Evolutionary conservation across 2,329 filamentous ascomycete species (phyloP).

Genomic region (Trichoderma sp.): DNA sequence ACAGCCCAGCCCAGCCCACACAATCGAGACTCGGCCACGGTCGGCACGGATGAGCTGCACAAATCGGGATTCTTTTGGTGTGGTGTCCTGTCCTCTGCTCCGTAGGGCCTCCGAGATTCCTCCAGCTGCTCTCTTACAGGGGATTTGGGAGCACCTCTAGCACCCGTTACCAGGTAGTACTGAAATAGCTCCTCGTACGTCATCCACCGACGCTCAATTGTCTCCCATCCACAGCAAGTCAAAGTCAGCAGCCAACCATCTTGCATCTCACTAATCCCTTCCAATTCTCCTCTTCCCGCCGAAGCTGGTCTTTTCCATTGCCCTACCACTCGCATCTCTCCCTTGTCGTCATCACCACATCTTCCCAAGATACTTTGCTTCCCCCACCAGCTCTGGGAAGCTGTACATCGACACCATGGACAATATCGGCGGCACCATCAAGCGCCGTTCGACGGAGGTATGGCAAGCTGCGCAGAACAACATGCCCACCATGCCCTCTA

Average conservation of each 20-base stretch:
- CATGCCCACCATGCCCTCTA: constrained; percentile 30
- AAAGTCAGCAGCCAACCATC: constrained; percentile 19
- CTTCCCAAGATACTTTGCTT: not conserved
- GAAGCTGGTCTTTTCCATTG: not conserved
- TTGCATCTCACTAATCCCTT: constrained; percentile 16
- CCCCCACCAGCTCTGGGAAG: not conserved
- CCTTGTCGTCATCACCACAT: not conserved
- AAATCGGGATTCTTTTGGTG: not conserved
- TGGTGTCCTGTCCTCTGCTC: not conserved
- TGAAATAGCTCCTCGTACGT: constrained; percentile 18
- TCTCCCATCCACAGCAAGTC: not conserved
- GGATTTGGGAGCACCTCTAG: not conserved
- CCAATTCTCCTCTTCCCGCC: constrained; percentile 1
- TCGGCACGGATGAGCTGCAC: not conserved
- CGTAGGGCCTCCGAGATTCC: not conserved
- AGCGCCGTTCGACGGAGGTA: constrained; percentile 57
- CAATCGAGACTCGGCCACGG: not conserved
- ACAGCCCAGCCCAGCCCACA: constrained; percentile 7
- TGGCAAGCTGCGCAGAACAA: constrained; percentile 52
- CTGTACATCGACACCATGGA: constrained; percentile 45
- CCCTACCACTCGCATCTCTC: not conserved
- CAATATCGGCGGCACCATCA: constrained; percentile 52
- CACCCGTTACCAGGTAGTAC: constrained; percentile 1
- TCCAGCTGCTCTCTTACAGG: constrained; percentile 6
- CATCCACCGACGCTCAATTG: not conserved